Conservation (phyloP, 2,329 filamentous ascomycete genomes). For the Pseudocercospora musae region DNA sequence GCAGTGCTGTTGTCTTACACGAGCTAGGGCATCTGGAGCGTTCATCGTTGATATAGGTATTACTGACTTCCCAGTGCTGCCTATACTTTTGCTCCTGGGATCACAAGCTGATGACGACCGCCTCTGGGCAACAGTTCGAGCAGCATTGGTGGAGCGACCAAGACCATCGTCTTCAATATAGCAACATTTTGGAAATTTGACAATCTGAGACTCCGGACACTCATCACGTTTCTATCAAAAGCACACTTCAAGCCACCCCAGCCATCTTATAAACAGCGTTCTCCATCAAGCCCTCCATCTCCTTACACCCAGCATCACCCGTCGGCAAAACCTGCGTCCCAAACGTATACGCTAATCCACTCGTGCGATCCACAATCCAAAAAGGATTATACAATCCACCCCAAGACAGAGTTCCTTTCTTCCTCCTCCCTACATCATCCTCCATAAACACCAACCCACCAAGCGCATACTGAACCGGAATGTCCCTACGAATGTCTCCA, state of each 20-base stretch:
- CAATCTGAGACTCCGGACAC: not conserved
- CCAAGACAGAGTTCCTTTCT: conserved; percentile 44
- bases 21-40: not conserved
- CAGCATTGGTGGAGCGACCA: not conserved
- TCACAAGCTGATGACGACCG: not conserved
- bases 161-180: not conserved
- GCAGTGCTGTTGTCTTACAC: not conserved
- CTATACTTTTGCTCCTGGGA: not conserved
- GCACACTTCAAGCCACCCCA: conserved; percentile 42
- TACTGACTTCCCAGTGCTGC: not conserved
- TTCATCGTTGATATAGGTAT: not conserved
- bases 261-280: conserved; percentile 42
- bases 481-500: conserved; percentile 32
- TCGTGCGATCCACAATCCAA: conserved; percentile 44
- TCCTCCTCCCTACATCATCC: conserved; percentile 38
- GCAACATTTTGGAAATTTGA: too few relatives aligned
- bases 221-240: not conserved
- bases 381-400: conserved; percentile 47
- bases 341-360: conserved; percentile 43
- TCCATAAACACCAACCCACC: conserved; percentile 44
- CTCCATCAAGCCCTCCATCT: conserved; percentile 40
- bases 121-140: too few relatives aligned
- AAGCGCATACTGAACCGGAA: conserved; percentile 40
- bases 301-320: conserved; percentile 38
- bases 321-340: conserved; percentile 44